Percentiles rank a stretch among this genome's conserved stretches.
These are phyloP conservation scores for Chenopodium berlandieri DNA, from an alignment of 148 eudicot species.

Conservation along the genomic window DNA sequence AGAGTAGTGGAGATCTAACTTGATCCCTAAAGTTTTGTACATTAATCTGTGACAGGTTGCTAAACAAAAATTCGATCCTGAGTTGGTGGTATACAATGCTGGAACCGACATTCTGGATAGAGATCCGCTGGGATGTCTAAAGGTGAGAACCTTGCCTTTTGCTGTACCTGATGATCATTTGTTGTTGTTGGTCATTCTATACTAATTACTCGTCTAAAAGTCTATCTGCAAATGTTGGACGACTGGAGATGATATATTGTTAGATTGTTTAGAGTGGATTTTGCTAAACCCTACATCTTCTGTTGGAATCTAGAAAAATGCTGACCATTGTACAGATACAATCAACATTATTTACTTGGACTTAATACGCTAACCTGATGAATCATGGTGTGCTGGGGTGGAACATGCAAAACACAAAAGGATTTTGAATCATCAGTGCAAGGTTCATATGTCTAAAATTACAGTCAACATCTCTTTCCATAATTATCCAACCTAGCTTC, in stretches of 20 bases:
- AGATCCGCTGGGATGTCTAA: slow-evolving; percentile 83
- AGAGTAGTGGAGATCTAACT: neutral
- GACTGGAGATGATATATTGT: neutral
- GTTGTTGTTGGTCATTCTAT: neutral
- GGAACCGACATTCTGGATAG: slow-evolving; percentile 97
- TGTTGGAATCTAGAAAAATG: neutral
- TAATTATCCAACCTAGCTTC: neutral
- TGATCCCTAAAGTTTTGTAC: neutral
- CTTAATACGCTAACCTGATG: too few relatives aligned
- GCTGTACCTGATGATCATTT: too few relatives aligned
- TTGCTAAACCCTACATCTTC: neutral
- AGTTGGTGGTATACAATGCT: slow-evolving; percentile 85
- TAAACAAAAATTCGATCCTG: slow-evolving; percentile 57
- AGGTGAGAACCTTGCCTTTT: slow-evolving; percentile 40
- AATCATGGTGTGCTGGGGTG: too few relatives aligned
- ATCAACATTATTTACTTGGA: too few relatives aligned
- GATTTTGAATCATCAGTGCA: too few relatives aligned
- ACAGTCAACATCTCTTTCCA: too few relatives aligned
- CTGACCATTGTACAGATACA: neutral
- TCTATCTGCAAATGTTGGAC: neutral
- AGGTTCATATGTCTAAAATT: too few relatives aligned
- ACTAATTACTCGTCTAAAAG: too few relatives aligned
- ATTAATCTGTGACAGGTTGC: slow-evolving; percentile 49
- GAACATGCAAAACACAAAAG: too few relatives aligned
- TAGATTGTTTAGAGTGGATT: neutral